Percentiles rank a stretch among this genome's conserved stretches.
These are phyloP conservation scores for Hypsizygus ulmarius DNA, from an alignment of 1,284 basidiomycete genomes.

Conservation along the genomic window DNA sequence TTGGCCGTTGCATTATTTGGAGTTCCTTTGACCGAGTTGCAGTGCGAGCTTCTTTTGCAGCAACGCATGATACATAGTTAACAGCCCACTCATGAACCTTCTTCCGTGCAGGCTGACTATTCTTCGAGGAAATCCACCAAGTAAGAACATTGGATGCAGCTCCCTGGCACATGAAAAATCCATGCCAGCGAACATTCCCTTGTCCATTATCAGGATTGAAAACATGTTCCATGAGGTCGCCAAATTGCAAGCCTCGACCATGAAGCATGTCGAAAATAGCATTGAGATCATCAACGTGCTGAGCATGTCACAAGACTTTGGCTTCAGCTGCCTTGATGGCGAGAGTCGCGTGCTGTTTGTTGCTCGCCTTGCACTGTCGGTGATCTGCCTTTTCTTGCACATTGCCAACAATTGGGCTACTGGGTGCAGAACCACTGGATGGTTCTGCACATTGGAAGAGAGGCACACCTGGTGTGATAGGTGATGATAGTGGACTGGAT, in stretches of 20 bases:
- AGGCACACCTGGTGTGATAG: too few relatives aligned
- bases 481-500: too few relatives aligned
- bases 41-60: not conserved
- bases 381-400: too few relatives aligned
- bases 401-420: too few relatives aligned
- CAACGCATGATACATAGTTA: constrained; percentile 1
- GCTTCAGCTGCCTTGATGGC: too few relatives aligned
- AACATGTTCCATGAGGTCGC: not conserved
- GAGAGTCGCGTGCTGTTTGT: too few relatives aligned
- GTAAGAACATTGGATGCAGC: not conserved
- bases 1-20: not conserved
- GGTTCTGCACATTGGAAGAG: too few relatives aligned
- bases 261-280: too few relatives aligned
- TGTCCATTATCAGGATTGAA: constrained; percentile 1
- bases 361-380: too few relatives aligned
- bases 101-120: not conserved
- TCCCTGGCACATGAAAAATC: not conserved
- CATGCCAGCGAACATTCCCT: constrained; percentile 1
- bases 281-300: too few relatives aligned
- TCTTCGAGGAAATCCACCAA: not conserved
- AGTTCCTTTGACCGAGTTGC: not conserved
- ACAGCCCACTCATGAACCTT: constrained; percentile 10
- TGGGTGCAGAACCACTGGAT: too few relatives aligned
- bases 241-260: not conserved
- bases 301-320: too few relatives aligned